These are phyloP conservation scores for Ustilago sp. DNA, from an alignment of 1,284 basidiomycete genomes.

Conservation along the genomic window DNA sequence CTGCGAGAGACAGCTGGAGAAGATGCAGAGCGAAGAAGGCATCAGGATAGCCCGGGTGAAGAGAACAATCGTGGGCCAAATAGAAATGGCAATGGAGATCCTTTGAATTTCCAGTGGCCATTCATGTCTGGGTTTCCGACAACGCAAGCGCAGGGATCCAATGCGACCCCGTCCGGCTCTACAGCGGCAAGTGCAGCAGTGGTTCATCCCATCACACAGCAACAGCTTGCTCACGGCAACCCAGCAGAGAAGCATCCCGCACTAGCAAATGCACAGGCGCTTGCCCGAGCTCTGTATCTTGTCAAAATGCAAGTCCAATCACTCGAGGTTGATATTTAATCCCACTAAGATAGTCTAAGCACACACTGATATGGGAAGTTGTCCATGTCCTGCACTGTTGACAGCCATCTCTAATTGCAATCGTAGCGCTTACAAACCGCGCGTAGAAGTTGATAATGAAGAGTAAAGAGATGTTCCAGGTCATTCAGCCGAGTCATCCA, in stretches of 20 bases:
- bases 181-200: slow-evolving; percentile 2
- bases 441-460: background rate
- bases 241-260: slow-evolving; percentile 52
- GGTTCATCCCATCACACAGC: slow-evolving; percentile 30
- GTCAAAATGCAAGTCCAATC: slow-evolving; percentile 51
- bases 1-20: slow-evolving; percentile 10
- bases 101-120: slow-evolving; percentile 46
- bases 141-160: slow-evolving; percentile 10
- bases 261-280: slow-evolving; percentile 47
- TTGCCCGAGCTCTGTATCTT: slow-evolving; percentile 42
- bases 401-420: background rate
- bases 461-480: slow-evolving; percentile 26
- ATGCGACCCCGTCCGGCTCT: background rate
- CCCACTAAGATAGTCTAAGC: background rate
- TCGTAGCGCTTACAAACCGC: background rate
- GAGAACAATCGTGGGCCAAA: slow-evolving; percentile 10
- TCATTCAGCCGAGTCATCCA: slow-evolving; percentile 44
- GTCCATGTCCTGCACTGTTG: background rate
- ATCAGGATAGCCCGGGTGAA: background rate
- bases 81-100: slow-evolving; percentile 14
- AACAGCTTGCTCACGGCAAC: slow-evolving; percentile 33
- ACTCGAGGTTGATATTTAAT: slow-evolving; percentile 29
- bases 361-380: background rate
- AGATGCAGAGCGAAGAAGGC: slow-evolving; percentile 2
- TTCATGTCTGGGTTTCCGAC: slow-evolving; percentile 42